Percentiles rank a stretch among this genome's conserved stretches.
Conservation (phyloP, 2,329 filamentous ascomycete genomes). For the Thielaviopsis populi region DNA sequence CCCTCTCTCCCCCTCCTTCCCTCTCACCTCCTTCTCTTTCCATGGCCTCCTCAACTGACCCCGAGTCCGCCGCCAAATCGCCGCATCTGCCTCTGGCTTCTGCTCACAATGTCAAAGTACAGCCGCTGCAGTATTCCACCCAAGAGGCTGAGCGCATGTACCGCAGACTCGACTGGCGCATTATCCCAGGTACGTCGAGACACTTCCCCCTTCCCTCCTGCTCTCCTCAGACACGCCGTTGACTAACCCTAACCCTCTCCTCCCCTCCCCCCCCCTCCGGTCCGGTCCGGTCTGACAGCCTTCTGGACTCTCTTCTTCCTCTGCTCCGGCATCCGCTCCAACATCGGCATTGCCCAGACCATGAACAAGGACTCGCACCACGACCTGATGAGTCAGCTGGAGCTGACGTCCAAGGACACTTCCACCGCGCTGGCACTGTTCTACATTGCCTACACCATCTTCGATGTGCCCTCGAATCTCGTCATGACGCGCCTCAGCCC, state of each 20-base stretch:
- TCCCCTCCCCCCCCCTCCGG: no score
- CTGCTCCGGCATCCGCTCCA: slow-evolving; percentile 80
- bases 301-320: slow-evolving; percentile 89
- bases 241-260: slow-evolving; percentile 6
- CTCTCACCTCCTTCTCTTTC: not conserved
- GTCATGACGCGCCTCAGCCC: slow-evolving; percentile 76
- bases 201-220: not conserved
- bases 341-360: slow-evolving; percentile 84
- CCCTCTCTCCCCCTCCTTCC: not conserved
- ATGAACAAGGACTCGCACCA: slow-evolving; percentile 64
- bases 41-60: not conserved
- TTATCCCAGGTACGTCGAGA: slow-evolving; percentile 38
- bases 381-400: slow-evolving; percentile 57
- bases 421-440: slow-evolving; percentile 77
- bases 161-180: slow-evolving; percentile 41
- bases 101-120: not conserved
- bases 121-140: slow-evolving; percentile 30
- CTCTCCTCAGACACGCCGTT: not conserved
- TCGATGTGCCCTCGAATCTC: slow-evolving; percentile 77
- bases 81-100: not conserved
- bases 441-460: slow-evolving; percentile 83
- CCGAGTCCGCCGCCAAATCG: not conserved
- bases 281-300: no score
- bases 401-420: slow-evolving; percentile 58
- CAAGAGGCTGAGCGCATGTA: slow-evolving; percentile 42